Evolutionary conservation across 202 grass and related monocot genomes (phyloP).

Genomic region (Dendrocalamus latiflorus): DNA sequence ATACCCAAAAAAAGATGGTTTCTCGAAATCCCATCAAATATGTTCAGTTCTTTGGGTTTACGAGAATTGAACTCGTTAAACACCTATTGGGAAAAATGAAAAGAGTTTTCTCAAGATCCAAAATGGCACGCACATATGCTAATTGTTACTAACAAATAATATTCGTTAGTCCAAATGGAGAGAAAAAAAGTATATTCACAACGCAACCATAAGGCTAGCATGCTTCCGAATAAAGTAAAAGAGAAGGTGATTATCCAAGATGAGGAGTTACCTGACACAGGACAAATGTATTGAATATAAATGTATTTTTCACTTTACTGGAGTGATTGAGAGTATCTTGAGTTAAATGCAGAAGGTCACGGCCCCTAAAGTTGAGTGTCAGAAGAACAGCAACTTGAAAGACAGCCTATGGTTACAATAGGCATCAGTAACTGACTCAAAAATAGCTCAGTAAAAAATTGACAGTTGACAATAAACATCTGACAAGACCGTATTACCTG

Average conservation of each 20-base stretch:
- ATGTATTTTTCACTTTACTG: slow-evolving; percentile 84
- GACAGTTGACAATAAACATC: slow-evolving; percentile 14
- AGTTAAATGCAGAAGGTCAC: slow-evolving; percentile 64
- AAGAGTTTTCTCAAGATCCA: slow-evolving; percentile 27
- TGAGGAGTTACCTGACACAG: slow-evolving; percentile 65
- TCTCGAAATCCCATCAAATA: slow-evolving; percentile 75
- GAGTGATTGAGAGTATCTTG: slow-evolving; percentile 42
- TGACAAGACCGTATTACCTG: slow-evolving; percentile 53
- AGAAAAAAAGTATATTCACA: neutral
- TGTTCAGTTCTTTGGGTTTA: slow-evolving; percentile 81
- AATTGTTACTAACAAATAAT: neutral
- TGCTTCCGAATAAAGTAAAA: neutral
- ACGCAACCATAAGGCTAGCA: neutral
- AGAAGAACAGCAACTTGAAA: slow-evolving; percentile 90
- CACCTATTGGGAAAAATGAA: slow-evolving; percentile 46
- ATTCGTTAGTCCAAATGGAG: neutral
- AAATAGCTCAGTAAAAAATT: neutral
- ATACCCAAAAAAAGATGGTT: slow-evolving; percentile 79
- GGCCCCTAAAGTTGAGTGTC: slow-evolving; percentile 74
- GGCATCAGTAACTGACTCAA: slow-evolving; percentile 3
- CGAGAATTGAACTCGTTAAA: slow-evolving; percentile 97
- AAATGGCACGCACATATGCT: neutral
- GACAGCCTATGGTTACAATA: slow-evolving; percentile 61
- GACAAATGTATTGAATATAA: slow-evolving; percentile 99
- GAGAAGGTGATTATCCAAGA: neutral